Evolutionary conservation across 331 rosid genomes (phyloP), one percentile per base, ranked within the genome.

Genomic region (Malus hybrid): DNA sequence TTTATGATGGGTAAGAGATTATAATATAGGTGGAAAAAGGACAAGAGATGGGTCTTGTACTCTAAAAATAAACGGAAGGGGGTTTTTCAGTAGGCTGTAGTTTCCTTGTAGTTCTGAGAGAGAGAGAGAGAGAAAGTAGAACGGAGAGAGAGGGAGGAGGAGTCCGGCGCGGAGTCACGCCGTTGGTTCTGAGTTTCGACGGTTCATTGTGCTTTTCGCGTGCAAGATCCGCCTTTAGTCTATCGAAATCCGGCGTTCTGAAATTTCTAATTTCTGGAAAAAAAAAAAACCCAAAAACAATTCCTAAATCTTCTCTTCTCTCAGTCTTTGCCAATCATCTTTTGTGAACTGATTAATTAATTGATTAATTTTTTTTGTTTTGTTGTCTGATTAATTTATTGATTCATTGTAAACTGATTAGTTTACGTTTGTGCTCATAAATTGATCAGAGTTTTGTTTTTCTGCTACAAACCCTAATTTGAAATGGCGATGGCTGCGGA

Each of bases 401-500:
- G 46, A 71, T 81, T 18, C 55, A 86, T 39, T 39, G 46, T 39
- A 10, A 39, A 10, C 46, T 39, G 46, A 39, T 39, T 39, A 39
- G 46, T 39, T 39, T 39, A 39, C 12, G 0, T 3, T 10, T 42
- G 46, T 39, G 46, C 12, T 10, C 46, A 3, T 39, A 39, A 39
- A 39, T 39, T 39, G 46, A 39, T 39, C 88, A 80, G n/a, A 56
- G 65, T 80, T 75, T 59, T 64, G 70, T 34, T 67, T 29, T 70
- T 70, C 69, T 24, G 54, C 62, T 42, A 33, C 61, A 79, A 81
- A 84, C 83, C 91, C 90, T 74, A 79, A 81, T 80, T 70, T 69
- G 46, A 10, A 39, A 90, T 93, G 98, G 93, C 86, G 65, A 69
- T 63, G 74, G 72, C 88, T 56, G 34, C 46, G 46, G 46, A 39